Evolutionary conservation across 75 land plant genomes (phyloP), one percentile per base, ranked within the genome.

Genomic region (Selaginella moellendorffii): DNA sequence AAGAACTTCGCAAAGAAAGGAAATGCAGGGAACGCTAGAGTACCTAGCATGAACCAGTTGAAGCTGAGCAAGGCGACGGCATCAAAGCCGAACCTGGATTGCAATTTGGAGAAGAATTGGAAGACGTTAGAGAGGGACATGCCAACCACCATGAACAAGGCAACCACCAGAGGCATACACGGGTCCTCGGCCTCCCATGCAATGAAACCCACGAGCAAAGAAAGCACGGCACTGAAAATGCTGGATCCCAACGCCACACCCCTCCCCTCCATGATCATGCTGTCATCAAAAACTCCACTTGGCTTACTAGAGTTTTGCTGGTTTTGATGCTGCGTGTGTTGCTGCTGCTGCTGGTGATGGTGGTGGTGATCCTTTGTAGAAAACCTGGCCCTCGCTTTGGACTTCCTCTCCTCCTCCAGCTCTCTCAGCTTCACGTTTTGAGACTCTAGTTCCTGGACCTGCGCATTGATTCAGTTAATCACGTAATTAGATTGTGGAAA

Each of bases 1-100:
- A 72, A 26, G 20, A 61, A 1, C 9, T 61, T 75, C 21, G 83
- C 83, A 54, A 81, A 24, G 22, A 29, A 72, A n/a, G 96, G 96
- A 52, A 89, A 52, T 14, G 81, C 73, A 27, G 96, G 96, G 54
- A 67, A 84, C n/a, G 87, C 74, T 2, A 89, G 76, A 51, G 83
- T 76, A 22, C 96, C 96, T 22, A 89, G 82, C 28, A 89, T 68
- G 62, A 89, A 89, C 77, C 91, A 89, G 79, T 89, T 89, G 61
- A 89, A 72, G 71, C 96, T 81, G 65, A 86, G 53, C 24, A 89
- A 76, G 24, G 81, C 81, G 19, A 83, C 77, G 2, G 91, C 91
- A 73, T 86, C 80, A 36, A 73, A 74, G 22, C 87, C 91, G 20
- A 73, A 83, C 53, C 66, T 80, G 62, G 71, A 81, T 52, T 80